Evolutionary conservation across 1,284 basidiomycete genomes (phyloP).

Genomic region (Anthracocystis panici-leucophaei): DNA sequence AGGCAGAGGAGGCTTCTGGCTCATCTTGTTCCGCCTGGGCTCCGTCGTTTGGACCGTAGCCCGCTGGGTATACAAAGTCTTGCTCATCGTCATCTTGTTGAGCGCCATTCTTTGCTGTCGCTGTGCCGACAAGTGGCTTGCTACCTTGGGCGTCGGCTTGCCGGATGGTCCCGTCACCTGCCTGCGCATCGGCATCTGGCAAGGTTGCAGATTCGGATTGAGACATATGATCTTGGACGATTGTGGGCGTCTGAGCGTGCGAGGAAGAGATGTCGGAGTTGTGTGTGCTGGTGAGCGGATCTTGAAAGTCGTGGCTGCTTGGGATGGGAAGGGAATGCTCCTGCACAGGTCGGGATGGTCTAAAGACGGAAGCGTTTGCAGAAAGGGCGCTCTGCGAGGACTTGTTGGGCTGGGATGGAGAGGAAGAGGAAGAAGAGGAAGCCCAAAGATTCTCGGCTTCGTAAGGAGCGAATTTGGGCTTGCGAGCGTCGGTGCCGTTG

Average conservation of each 20-base stretch:
- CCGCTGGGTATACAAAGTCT: conserved; percentile 37
- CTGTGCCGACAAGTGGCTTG: neutral
- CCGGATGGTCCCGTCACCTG: neutral
- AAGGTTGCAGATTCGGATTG: neutral
- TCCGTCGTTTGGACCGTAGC: neutral
- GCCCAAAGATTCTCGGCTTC: conserved; percentile 41
- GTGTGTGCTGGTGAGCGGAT: conserved; percentile 36
- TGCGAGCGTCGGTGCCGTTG: conserved; percentile 14
- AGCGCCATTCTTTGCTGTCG: neutral
- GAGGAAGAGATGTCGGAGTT: conserved; percentile 9
- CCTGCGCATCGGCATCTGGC: neutral
- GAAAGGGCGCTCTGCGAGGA: conserved; percentile 16
- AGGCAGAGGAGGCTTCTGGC: neutral
- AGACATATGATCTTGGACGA: conserved; percentile 1
- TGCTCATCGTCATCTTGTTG: conserved; percentile 29
- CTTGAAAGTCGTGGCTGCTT: conserved; percentile 20
- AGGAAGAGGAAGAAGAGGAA: conserved; percentile 19
- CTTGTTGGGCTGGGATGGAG: conserved; percentile 17
- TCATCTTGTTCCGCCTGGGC: neutral
- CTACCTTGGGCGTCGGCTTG: neutral
- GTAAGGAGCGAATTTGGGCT: conserved; percentile 28
- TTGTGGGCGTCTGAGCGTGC: neutral
- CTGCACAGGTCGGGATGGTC: conserved; percentile 18
- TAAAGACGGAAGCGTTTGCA: conserved; percentile 35
- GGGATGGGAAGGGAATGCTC: neutral